Percentiles rank a stretch among this genome's conserved stretches.
These are phyloP conservation scores for Vigna unguiculata DNA, from an alignment of 306 rosid genomes.

Conservation along the genomic window DNA sequence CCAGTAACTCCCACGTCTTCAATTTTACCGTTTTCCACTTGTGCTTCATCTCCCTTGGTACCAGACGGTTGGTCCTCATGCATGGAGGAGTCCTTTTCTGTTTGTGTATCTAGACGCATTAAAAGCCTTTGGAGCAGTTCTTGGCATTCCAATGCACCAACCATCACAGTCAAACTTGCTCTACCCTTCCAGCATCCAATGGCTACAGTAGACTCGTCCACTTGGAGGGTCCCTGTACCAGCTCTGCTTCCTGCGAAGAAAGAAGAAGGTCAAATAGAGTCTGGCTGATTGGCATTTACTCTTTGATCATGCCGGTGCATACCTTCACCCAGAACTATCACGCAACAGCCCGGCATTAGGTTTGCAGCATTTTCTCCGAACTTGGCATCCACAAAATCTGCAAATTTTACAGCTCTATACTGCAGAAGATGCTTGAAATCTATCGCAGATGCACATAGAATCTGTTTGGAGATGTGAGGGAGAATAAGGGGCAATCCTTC, in stretches of 20 bases:
- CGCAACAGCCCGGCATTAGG: constrained; percentile 83
- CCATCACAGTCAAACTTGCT: constrained; percentile 80
- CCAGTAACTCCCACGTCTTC: constrained; percentile 37
- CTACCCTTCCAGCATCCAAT: constrained; percentile 95
- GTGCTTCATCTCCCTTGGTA: constrained; percentile 41
- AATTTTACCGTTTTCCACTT: constrained; percentile 33
- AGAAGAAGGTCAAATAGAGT: not conserved
- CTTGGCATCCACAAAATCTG: constrained; percentile 80
- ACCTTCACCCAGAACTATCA: constrained; percentile 79
- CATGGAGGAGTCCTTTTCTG: constrained; percentile 45
- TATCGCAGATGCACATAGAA: constrained; percentile 61
- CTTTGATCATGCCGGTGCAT: constrained; percentile 34
- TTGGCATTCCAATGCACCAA: constrained; percentile 79
- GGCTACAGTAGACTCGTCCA: constrained; percentile 74
- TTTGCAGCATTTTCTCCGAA: constrained; percentile 70
- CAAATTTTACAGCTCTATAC: constrained; percentile 73
- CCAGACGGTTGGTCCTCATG: constrained; percentile 36
- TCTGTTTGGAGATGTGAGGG: constrained; percentile 82
- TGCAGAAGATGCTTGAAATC: constrained; percentile 93
- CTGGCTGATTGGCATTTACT: not conserved
- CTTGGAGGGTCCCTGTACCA: constrained; percentile 43
- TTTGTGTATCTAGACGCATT: constrained; percentile 48
- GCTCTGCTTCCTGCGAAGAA: constrained; percentile 55
- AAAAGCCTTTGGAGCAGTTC: constrained; percentile 80
- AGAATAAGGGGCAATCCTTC: constrained; percentile 91